A percentile compares a stretch with the other conserved stretches of the same genome.
Evolutionary conservation across 2,329 filamentous ascomycete genomes (phyloP).

Genomic region (Apiospora pterosperma): DNA sequence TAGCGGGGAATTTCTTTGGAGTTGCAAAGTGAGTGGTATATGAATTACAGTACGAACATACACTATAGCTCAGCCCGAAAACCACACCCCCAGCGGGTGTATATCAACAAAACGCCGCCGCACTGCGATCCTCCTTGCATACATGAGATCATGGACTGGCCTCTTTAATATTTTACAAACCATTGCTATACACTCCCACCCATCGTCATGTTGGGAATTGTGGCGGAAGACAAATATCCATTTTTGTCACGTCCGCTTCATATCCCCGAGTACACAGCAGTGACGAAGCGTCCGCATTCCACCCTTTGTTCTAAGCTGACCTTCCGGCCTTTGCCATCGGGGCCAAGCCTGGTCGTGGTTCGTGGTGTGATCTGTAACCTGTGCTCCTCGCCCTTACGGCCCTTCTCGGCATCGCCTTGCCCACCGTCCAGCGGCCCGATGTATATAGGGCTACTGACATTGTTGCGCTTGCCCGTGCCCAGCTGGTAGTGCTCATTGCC

Average conservation of each 20-base stretch:
- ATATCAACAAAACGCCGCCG: background rate
- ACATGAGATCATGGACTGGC: background rate
- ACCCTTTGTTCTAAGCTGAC: constrained; percentile 81
- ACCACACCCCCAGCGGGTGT: background rate
- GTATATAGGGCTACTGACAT: constrained; percentile 71
- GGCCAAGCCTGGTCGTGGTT: constrained; percentile 63
- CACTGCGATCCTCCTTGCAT: background rate
- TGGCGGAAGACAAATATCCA: background rate
- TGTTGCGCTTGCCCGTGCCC: constrained; percentile 85
- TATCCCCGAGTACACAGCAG: constrained; percentile 72
- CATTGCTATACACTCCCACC: background rate
- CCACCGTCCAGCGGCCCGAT: constrained; percentile 70
- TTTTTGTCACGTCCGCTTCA: constrained; percentile 13
- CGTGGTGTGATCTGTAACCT: constrained; percentile 78
- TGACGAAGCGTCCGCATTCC: constrained; percentile 80
- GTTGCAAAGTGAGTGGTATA: background rate
- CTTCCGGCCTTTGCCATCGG: constrained; percentile 58
- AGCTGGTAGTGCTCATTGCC: constrained; percentile 93
- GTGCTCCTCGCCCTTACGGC: constrained; percentile 61
- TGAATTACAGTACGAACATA: background rate
- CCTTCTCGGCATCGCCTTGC: constrained; percentile 54
- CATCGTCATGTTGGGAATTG: background rate
- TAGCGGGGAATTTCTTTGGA: background rate
- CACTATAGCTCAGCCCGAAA: background rate
- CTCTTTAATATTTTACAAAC: background rate